phyloP scores from a whole-genome alignment of 176 grass and related monocot species.

The Echinochloa phyllopogon region DNA sequence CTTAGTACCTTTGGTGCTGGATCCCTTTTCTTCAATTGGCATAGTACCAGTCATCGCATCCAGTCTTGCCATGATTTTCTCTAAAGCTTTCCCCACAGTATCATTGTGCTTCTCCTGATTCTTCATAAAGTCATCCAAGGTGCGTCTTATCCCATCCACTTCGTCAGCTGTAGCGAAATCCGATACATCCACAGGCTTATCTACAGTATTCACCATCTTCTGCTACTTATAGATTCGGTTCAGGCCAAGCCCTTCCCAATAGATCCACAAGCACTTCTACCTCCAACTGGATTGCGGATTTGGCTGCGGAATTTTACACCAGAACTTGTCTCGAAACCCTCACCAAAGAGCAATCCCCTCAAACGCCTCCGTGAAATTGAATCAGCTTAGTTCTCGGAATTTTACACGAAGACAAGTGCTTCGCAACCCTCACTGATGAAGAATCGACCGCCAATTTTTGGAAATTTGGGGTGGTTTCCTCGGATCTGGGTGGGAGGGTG shows the following conservation, averaged over 20 bases:
- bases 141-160: neutral
- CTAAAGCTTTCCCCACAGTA: neutral
- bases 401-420: neutral
- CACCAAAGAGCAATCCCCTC: too few relatives aligned
- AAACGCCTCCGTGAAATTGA: too few relatives aligned
- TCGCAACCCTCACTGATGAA: neutral
- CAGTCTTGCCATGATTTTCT: neutral
- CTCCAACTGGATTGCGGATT: neutral
- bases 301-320: neutral
- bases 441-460: neutral
- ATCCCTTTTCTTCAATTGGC: too few relatives aligned
- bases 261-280: neutral
- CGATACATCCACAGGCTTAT: accelerated
- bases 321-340: neutral
- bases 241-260: too few relatives aligned
- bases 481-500: too few relatives aligned
- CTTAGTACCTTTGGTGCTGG: too few relatives aligned
- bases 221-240: neutral
- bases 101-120: neutral
- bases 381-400: neutral
- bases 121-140: neutral
- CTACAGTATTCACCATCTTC: neutral
- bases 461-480: too few relatives aligned
- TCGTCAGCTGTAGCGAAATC: neutral
- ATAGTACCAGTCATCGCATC: too few relatives aligned